phyloP scores from a whole-genome alignment of 1,284 basidiomycete genomes.

The Malassezia japonica region DNA sequence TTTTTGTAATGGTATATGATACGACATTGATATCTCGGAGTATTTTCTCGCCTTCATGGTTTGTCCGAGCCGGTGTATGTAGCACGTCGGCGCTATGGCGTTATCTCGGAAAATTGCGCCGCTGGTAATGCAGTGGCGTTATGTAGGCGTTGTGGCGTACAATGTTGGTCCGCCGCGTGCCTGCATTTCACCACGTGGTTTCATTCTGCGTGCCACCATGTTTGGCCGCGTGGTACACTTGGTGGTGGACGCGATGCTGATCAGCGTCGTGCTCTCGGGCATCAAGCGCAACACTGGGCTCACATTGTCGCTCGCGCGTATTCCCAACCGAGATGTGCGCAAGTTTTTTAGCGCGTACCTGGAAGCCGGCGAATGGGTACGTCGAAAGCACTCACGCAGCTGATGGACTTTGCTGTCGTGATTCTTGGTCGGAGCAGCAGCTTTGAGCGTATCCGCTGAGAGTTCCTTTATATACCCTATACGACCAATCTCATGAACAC shows the following conservation, averaged over 20 bases:
- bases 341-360: constrained; percentile 39
- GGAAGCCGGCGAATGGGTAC: constrained; percentile 47
- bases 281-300: constrained; percentile 45
- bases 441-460: constrained; percentile 42
- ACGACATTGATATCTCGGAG: no score
- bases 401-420: constrained; percentile 44
- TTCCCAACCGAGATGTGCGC: constrained; percentile 41
- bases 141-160: no score
- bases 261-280: constrained; percentile 40
- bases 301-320: constrained; percentile 28
- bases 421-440: constrained; percentile 41
- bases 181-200: neutral
- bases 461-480: neutral
- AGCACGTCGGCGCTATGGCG: no score
- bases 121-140: no score
- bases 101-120: no score
- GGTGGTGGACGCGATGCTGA: constrained; percentile 39
- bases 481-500: neutral
- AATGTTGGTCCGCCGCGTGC: neutral
- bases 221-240: constrained; percentile 43
- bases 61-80: no score
- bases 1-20: no score
- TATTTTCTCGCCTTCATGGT: no score
- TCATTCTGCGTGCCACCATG: constrained; percentile 21
- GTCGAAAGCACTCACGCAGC: constrained; percentile 14